A percentile compares a stretch with the other conserved stretches of the same genome.
Evolutionary conservation across 2,329 filamentous ascomycete genomes (phyloP).

Genomic region (Arthrobotrys iridis): DNA sequence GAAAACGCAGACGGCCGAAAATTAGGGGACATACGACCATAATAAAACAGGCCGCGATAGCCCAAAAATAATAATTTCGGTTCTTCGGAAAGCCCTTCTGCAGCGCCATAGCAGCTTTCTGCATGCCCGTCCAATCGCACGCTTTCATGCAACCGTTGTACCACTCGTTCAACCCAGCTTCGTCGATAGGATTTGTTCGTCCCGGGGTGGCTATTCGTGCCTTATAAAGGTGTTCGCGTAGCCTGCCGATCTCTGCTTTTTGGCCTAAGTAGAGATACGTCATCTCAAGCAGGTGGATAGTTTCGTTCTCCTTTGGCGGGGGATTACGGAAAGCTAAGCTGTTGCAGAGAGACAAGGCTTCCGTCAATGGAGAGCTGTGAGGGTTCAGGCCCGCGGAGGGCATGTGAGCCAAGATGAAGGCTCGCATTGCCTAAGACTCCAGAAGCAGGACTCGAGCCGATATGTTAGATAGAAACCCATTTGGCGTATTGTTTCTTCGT

Average conservation of each 20-base stretch:
- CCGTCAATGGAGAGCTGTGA: conserved; percentile 45
- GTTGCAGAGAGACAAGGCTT: conserved; percentile 52
- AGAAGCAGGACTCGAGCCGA: neutral
- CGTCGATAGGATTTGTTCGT: conserved; percentile 38
- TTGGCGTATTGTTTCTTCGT: too few relatives aligned
- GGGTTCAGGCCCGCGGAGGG: conserved; percentile 39
- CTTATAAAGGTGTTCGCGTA: conserved; percentile 50
- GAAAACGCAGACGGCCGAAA: neutral
- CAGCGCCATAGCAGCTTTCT: conserved; percentile 58
- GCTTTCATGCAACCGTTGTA: conserved; percentile 53
- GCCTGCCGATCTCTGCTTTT: conserved; percentile 46
- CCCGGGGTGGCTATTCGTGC: conserved; percentile 41
- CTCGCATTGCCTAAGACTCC: conserved; percentile 55
- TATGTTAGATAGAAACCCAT: neutral
- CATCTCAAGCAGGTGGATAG: conserved; percentile 48
- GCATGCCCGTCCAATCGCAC: conserved; percentile 47
- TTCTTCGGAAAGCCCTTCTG: conserved; percentile 58
- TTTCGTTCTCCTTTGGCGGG: conserved; percentile 45
- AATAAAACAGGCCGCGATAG: conserved; percentile 57
- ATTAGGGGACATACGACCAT: conserved; percentile 56
- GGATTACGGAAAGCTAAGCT: conserved; percentile 40
- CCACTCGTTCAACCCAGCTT: conserved; percentile 49
- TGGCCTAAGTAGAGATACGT: conserved; percentile 41
- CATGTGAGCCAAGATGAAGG: conserved; percentile 56
- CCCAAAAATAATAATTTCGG: conserved; percentile 59